Base-by-base conservation (phyloP, 495 filamentous ascomycete genomes). In the Astrocystis sublimbata region DNA sequence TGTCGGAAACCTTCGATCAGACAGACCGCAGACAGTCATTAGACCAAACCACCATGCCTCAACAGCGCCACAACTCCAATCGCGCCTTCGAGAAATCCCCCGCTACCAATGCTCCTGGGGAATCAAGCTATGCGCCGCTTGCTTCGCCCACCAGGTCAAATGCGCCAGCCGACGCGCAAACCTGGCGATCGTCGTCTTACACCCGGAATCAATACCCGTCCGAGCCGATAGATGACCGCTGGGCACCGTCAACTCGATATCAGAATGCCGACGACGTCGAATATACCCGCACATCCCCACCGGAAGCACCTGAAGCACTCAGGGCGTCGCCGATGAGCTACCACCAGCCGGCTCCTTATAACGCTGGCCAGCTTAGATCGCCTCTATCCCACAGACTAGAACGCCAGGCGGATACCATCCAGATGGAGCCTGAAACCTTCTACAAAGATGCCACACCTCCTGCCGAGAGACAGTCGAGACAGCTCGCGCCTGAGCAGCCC, bases 281-380 rank as follows among this genome's bases (percentile, higher is more conserved):
- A 68, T 66, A 73, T 61, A 69, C 68, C 67, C 49, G 73, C 58
- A 51, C 66, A 23, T 69, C 71, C 45, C 82, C 77, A 6, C 85
- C 84, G 59, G 78, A 80, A 42, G 86, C 81, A 23, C 83, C 86
- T 53, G 86, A 88, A 56, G 81, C 78, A 2, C 85, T 86, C 4
- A 81, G 80, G 67, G 78, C 79, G 24, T 84, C 82, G 23, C 82
- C 86, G 1, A 71, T 81, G n/a, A 85, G 83, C 42, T 89, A 86
- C 68, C 79, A 73, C 60, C 73, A 79, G 19, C 78, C 82, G 65
- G 68, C 62, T 62, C 58, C 66, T n/a, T n/a, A n/a, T n/a, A n/a
- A n/a, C n/a, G 70, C 63, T 58, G 62, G 60, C 19, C 68, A 63
- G 52, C 65, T 62, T 15, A 61, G 66, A 26, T 65, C 63, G 17